Conservation (phyloP, 2,329 filamentous ascomycete species). For the Hymenotorrendiella dingleyae region DNA sequence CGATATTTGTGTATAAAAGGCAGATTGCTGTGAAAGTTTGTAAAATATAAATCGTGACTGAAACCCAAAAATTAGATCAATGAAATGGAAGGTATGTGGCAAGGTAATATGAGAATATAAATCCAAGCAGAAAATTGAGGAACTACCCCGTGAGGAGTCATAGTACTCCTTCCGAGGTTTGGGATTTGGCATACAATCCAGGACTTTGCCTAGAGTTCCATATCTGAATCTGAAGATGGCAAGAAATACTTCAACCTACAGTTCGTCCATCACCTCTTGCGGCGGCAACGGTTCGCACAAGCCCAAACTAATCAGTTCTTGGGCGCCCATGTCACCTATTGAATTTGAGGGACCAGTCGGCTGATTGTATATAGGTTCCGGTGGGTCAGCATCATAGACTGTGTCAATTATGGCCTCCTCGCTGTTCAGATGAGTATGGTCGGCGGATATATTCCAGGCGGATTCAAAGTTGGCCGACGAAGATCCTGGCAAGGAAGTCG, state of each 20-base stretch:
- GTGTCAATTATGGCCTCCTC: conserved; percentile 14
- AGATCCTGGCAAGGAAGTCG: too few species aligned
- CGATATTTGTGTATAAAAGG: conserved; percentile 75
- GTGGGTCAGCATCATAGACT: conserved; percentile 13
- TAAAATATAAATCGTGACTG: conserved; percentile 71
- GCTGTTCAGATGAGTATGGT: conserved; percentile 23
- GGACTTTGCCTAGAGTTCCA: too few species aligned
- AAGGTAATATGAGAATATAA: too few species aligned
- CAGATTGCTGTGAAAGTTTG: conserved; percentile 62
- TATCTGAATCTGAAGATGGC: too few species aligned
- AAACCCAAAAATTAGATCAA: not conserved
- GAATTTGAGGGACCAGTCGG: conserved; percentile 4
- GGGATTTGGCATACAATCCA: too few species aligned
- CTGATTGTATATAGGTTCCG: conserved; percentile 12
- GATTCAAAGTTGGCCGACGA: conserved; percentile 5
- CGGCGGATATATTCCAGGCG: conserved; percentile 21
- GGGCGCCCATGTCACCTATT: conserved; percentile 42
- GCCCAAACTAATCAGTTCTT: conserved; percentile 68
- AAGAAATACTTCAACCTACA: too few species aligned
- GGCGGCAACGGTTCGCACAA: conserved; percentile 76
- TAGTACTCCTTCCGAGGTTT: too few species aligned
- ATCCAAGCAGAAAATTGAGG: not conserved
- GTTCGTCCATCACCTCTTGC: conserved; percentile 72
- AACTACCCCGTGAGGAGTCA: not conserved
- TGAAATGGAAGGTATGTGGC: not conserved